A percentile compares a stretch with the other conserved stretches of the same genome.
Evolutionary conservation across 352 stramenopile species (phyloP).

Genomic region (Phytopythium delawarense): DNA sequence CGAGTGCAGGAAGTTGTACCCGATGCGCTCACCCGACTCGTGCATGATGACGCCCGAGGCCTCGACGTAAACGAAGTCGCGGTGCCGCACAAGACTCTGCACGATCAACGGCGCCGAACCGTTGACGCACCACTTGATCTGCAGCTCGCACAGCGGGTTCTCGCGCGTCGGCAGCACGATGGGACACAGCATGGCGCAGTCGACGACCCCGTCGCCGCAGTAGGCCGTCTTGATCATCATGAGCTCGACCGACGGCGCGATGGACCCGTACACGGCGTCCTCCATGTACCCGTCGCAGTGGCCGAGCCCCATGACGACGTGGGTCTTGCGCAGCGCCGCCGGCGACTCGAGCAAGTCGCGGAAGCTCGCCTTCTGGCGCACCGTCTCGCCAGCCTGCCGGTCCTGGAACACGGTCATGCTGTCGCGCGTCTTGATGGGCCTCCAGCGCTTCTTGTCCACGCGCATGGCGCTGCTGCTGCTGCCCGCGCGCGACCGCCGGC

Average conservation of each 20-base stretch:
- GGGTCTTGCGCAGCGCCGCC: slow-evolving; percentile 17
- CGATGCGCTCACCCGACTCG: slow-evolving; percentile 32
- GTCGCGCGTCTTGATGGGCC: slow-evolving; percentile 24
- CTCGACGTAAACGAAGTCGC: slow-evolving; percentile 52
- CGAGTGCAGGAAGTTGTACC: slow-evolving; percentile 50
- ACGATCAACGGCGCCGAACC: slow-evolving; percentile 29
- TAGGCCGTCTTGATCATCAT: slow-evolving; percentile 55
- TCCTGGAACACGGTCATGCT: slow-evolving; percentile 27
- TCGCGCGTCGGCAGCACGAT: slow-evolving; percentile 24
- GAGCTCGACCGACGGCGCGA: slow-evolving; percentile 35
- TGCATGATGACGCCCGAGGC: slow-evolving; percentile 31
- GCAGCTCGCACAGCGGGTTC: slow-evolving; percentile 33
- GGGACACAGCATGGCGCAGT: slow-evolving; percentile 33
- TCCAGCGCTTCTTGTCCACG: slow-evolving; percentile 25
- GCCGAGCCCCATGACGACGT: slow-evolving; percentile 30
- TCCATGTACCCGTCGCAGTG: slow-evolving; percentile 35
- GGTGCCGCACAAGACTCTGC: slow-evolving; percentile 35
- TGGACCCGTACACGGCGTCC: slow-evolving; percentile 51
- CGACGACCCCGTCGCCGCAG: slow-evolving; percentile 38
- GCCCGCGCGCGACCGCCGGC: background rate
- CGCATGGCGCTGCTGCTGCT: slow-evolving; percentile 9
- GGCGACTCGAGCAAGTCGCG: slow-evolving; percentile 19
- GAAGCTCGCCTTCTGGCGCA: slow-evolving; percentile 25
- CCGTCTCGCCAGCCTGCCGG: slow-evolving; percentile 12
- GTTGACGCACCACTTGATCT: slow-evolving; percentile 51